A percentile compares a stretch with the other conserved stretches of the same genome.
phyloP scores from a whole-genome alignment of 306 rosid species.

The Medicago lupulina region DNA sequence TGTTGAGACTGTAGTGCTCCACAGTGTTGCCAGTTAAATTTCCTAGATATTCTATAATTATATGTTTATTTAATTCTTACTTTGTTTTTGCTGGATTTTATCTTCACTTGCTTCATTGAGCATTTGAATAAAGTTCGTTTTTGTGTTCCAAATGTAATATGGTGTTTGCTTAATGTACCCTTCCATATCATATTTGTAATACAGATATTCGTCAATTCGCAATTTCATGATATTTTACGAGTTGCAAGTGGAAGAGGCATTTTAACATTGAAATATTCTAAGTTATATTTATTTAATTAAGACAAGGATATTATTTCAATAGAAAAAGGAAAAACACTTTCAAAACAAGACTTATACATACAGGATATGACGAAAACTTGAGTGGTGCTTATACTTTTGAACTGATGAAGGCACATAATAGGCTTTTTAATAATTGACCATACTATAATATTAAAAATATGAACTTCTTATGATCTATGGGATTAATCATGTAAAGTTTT shows the following conservation, averaged over 20 bases:
- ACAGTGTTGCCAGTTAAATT: conserved; percentile 33
- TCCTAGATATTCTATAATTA: not conserved
- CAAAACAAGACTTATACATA: not conserved
- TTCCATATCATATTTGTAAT: not conserved
- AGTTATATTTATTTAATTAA: not conserved
- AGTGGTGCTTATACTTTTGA: not conserved
- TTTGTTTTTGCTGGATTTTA: not conserved
- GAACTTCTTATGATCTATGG: conserved; percentile 1
- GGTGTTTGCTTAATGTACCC: conserved; percentile 16
- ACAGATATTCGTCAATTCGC: not conserved
- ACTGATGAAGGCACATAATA: not conserved
- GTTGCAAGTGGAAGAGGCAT: conserved; percentile 3
- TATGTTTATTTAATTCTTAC: not conserved
- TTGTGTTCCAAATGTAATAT: not conserved
- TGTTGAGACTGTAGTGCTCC: conserved; percentile 44
- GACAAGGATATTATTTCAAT: not conserved
- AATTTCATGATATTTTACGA: not conserved
- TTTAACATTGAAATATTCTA: not conserved
- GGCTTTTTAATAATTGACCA: not conserved
- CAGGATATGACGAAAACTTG: not conserved
- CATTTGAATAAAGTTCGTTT: conserved; percentile 14
- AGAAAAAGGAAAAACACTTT: not conserved
- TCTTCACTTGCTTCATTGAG: conserved; percentile 7
- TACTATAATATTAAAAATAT: not conserved
- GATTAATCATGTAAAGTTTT: not conserved